phyloP scores from a whole-genome alignment of 768 basidiomycete genomes.

The Kwoniella dendrophila region DNA sequence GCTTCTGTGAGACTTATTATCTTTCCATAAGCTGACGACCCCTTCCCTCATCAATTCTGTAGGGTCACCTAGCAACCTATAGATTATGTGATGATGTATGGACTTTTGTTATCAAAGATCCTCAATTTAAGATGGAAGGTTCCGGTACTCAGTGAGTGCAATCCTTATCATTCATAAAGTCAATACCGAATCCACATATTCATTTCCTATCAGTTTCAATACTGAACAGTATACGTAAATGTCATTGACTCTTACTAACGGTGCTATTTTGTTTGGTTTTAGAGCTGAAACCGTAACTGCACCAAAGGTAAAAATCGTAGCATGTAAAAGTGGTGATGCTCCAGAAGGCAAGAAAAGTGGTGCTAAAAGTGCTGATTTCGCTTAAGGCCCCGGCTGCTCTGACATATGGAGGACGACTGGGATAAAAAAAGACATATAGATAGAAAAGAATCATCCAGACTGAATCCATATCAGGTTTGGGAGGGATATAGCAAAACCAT shows the following conservation, averaged over 20 bases:
- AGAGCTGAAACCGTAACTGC: conserved; percentile 55
- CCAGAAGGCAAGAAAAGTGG: conserved; percentile 77
- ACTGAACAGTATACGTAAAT: neutral
- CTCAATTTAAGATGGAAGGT: conserved; percentile 88
- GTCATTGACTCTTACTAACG: no score
- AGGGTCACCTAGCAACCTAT: conserved; percentile 88
- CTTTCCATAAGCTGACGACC: conserved; percentile 8
- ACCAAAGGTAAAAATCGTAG: conserved; percentile 90
- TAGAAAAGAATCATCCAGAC: no score
- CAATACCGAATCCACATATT: neutral
- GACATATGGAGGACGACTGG: no score
- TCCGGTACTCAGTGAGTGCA: conserved; percentile 29
- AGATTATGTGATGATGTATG: conserved; percentile 66
- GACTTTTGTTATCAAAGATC: conserved; percentile 96
- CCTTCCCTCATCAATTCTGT: neutral
- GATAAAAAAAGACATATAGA: no score
- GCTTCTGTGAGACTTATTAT: neutral
- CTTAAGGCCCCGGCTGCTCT: no score
- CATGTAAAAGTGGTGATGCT: conserved; percentile 93
- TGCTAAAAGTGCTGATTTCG: conserved; percentile 16
- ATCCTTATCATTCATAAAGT: no score
- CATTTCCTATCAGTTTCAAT: neutral
- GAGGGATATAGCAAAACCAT: no score
- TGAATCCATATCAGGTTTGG: no score
- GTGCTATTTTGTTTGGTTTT: neutral